Conservation (phyloP, 139 green algal species). For the Picochlorum sp. region DNA sequence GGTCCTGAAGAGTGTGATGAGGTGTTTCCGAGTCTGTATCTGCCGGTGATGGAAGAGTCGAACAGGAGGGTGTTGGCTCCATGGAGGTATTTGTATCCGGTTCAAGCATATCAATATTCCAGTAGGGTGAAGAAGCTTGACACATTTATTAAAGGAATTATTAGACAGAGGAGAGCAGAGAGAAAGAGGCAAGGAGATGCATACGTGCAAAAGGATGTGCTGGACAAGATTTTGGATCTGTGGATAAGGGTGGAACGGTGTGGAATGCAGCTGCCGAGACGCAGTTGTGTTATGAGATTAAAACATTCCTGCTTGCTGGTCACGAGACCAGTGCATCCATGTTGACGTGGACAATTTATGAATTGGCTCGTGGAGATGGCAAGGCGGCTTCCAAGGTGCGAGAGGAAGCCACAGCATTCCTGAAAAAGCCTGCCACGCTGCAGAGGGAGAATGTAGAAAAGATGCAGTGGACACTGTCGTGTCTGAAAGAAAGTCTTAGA, state of each 20-base stretch:
- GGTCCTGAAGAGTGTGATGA: constrained; percentile 77
- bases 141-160: constrained; percentile 59
- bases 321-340: constrained; percentile 91
- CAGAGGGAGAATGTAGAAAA: constrained; percentile 42
- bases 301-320: constrained; percentile 92
- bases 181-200: background rate
- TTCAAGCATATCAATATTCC: constrained; percentile 24
- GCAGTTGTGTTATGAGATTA: constrained; percentile 94
- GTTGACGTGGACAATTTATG: constrained; percentile 80
- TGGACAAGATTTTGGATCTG: constrained; percentile 17
- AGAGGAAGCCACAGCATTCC: background rate
- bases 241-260: constrained; percentile 42
- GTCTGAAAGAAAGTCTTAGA: constrained; percentile 74
- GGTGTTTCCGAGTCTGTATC: constrained; percentile 86
- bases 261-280: constrained; percentile 56
- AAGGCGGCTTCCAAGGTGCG: constrained; percentile 31
- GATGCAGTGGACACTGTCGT: constrained; percentile 71
- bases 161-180: constrained; percentile 33
- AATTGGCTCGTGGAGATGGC: constrained; percentile 46
- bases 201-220: constrained; percentile 12
- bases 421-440: constrained; percentile 19
- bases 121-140: constrained; percentile 56
- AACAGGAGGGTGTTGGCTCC: constrained; percentile 74
- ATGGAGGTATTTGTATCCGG: constrained; percentile 69
- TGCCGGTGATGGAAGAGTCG: constrained; percentile 91